Evolutionary conservation across 2,329 filamentous ascomycete genomes (phyloP).

Genomic region (Anisogramma anomala): DNA sequence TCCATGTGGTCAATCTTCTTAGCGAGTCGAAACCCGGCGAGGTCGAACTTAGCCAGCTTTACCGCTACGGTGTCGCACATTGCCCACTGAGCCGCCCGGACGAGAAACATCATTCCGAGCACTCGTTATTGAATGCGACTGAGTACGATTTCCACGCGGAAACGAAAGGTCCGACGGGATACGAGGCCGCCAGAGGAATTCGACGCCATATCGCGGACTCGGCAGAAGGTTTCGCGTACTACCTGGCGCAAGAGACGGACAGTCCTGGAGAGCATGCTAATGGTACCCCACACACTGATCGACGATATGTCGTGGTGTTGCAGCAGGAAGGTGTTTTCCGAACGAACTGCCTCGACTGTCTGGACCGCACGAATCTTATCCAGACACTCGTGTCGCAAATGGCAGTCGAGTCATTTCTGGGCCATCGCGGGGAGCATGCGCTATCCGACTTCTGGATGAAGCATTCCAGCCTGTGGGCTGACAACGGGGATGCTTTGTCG

Average conservation of each 20-base stretch:
- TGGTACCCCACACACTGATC: slow-evolving; percentile 23
- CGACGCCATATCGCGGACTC: slow-evolving; percentile 65
- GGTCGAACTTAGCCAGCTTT: slow-evolving; percentile 68
- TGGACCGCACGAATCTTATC: slow-evolving; percentile 91
- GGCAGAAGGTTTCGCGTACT: slow-evolving; percentile 85
- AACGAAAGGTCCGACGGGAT: slow-evolving; percentile 73
- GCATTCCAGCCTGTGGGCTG: slow-evolving; percentile 90
- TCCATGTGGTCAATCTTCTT: slow-evolving; percentile 90
- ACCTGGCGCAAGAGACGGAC: slow-evolving; percentile 62
- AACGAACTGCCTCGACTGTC: slow-evolving; percentile 90
- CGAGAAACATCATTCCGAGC: slow-evolving; percentile 48
- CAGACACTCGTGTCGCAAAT: slow-evolving; percentile 93
- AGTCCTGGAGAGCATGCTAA: slow-evolving; percentile 32
- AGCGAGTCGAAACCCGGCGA: slow-evolving; percentile 82
- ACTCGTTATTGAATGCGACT: slow-evolving; percentile 65
- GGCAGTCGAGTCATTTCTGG: slow-evolving; percentile 75
- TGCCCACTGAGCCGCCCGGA: slow-evolving; percentile 57
- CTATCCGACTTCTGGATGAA: slow-evolving; percentile 79
- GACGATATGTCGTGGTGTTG: slow-evolving; percentile 55
- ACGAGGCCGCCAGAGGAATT: slow-evolving; percentile 82
- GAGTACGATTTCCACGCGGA: slow-evolving; percentile 97
- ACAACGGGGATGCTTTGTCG: slow-evolving; percentile 88
- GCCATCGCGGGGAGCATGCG: slow-evolving; percentile 57
- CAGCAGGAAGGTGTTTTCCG: slow-evolving; percentile 94
- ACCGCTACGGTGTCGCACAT: slow-evolving; percentile 63